phyloP scores from a whole-genome alignment of 805 yeast genomes.

The Brettanomyces custersianus region DNA sequence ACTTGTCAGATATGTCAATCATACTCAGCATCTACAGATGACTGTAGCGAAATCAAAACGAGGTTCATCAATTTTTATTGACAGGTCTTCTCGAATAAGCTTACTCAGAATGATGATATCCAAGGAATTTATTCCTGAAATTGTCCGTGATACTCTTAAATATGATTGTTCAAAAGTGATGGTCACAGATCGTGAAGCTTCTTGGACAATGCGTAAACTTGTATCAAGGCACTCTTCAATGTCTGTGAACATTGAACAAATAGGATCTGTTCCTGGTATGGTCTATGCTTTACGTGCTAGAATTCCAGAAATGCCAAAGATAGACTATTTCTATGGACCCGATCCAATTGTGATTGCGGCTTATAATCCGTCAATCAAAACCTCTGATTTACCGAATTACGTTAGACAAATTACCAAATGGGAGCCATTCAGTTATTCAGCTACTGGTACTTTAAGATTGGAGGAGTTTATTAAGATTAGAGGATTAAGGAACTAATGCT shows the following conservation, averaged over 20 bases:
- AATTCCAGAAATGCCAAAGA: background rate
- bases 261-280: constrained; percentile 1
- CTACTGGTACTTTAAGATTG: no score
- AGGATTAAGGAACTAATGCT: no score
- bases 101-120: no score
- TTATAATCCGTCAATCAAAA: background rate
- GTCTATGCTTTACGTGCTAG: background rate
- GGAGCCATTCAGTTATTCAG: background rate
- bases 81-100: no score
- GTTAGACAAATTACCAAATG: background rate
- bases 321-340: background rate
- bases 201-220: no score
- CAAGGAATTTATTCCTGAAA: background rate
- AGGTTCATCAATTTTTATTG: no score
- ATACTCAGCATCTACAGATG: no score
- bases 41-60: no score
- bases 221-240: no score
- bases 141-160: background rate
- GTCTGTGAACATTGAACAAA: background rate
- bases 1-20: no score
- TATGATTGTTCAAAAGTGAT: background rate
- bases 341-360: background rate
- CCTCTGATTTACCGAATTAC: background rate
- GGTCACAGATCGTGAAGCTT: no score
- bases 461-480: no score